Evolutionary conservation across 2,329 filamentous ascomycete species (phyloP).

Genomic region (Colletotrichum tropicale): DNA sequence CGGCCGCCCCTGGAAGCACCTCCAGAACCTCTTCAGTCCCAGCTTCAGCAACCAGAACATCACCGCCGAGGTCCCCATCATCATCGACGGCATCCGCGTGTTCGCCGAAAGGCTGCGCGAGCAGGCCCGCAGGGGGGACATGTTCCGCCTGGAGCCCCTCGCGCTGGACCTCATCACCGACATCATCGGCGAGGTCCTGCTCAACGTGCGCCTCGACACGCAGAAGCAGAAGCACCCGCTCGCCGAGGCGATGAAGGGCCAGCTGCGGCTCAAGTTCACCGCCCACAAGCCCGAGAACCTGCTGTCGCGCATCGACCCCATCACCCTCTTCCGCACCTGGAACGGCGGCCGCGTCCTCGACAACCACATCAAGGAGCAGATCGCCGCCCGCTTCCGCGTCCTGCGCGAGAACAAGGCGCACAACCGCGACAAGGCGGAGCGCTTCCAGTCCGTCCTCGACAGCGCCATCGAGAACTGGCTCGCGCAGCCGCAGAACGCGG

Average conservation of each 20-base stretch:
- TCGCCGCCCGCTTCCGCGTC: constrained; percentile 27
- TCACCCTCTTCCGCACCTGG: constrained; percentile 31
- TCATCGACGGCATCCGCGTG: constrained; percentile 31
- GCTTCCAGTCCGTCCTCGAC: constrained; percentile 31
- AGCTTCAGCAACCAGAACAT: constrained; percentile 36
- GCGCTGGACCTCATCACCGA: constrained; percentile 35
- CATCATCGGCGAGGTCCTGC: constrained; percentile 32
- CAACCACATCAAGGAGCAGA: constrained; percentile 27
- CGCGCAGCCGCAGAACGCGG: constrained; percentile 25
- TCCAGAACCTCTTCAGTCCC: constrained; percentile 31
- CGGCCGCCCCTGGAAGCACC: constrained; percentile 31
- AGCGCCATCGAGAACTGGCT: constrained; percentile 34
- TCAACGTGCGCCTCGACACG: constrained; percentile 33
- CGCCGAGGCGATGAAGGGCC: constrained; percentile 29
- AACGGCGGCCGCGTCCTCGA: constrained; percentile 33
- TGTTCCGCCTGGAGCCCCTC: constrained; percentile 29
- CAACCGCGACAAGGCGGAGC: constrained; percentile 9
- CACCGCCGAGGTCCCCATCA: constrained; percentile 29
- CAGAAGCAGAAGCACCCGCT: constrained; percentile 33
- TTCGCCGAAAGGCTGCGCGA: constrained; percentile 29
- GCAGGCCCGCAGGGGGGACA: constrained; percentile 17
- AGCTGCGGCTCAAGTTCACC: constrained; percentile 19
- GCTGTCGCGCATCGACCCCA: constrained; percentile 28
- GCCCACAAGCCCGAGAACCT: constrained; percentile 22
- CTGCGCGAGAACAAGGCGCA: constrained; percentile 25